phyloP scores from a whole-genome alignment of 495 filamentous ascomycete species.

The Penicillium canescens region DNA sequence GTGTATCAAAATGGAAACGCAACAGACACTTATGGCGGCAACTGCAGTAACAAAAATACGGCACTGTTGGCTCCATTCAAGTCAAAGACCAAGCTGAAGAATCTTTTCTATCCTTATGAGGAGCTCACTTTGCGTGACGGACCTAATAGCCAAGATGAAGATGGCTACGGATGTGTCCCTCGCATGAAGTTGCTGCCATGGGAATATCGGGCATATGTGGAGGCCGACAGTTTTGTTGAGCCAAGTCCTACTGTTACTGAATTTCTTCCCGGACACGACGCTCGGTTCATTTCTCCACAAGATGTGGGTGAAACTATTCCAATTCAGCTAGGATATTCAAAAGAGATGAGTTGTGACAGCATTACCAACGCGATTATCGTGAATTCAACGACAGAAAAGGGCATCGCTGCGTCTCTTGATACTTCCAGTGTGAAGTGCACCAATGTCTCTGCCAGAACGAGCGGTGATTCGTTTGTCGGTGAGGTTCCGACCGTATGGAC shows the following conservation, averaged over 20 bases:
- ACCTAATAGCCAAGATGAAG: background rate
- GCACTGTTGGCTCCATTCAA: conserved; percentile 45
- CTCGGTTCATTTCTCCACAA: conserved; percentile 44
- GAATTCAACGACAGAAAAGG: conserved; percentile 41
- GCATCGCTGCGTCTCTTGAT: conserved; percentile 25
- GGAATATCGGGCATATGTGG: conserved; percentile 61
- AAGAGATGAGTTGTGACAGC: conserved; percentile 53
- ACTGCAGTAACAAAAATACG: conserved; percentile 37
- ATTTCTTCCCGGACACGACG: conserved; percentile 60
- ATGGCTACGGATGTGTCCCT: conserved; percentile 42
- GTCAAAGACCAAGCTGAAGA: conserved; percentile 44
- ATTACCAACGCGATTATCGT: conserved; percentile 45
- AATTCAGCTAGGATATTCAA: conserved; percentile 25
- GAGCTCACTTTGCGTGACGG: conserved; percentile 37
- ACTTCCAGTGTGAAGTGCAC: conserved; percentile 24
- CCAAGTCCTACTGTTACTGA: conserved; percentile 58
- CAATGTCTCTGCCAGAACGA: conserved; percentile 14
- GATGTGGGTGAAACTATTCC: conserved; percentile 15
- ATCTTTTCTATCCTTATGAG: conserved; percentile 53
- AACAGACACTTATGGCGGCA: conserved; percentile 38
- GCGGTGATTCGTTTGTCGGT: conserved; percentile 10
- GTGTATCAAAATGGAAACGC: conserved; percentile 50
- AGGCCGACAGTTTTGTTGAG: conserved; percentile 36
- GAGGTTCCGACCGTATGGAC: conserved; percentile 41
- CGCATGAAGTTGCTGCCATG: conserved; percentile 52